Percentiles rank a stretch among this genome's conserved stretches.
Conservation (phyloP, 2,329 filamentous ascomycete genomes). For the Allantophomopsis lycopodina region DNA sequence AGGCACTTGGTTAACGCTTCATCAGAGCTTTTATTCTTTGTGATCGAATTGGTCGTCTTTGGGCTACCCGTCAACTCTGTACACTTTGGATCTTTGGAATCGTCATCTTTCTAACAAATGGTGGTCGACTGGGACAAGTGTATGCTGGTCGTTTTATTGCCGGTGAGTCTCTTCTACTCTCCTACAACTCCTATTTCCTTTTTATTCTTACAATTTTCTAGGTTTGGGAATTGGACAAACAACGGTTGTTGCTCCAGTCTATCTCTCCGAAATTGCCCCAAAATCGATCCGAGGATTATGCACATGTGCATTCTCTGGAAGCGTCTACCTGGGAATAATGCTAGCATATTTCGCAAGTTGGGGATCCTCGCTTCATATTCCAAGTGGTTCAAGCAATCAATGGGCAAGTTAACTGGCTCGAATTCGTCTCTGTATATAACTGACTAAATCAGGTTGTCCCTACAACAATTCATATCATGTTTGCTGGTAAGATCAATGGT, state of each 20-base stretch:
- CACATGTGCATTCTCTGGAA: conserved; percentile 55
- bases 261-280: conserved; percentile 60
- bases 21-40: conserved; percentile 36
- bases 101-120: conserved; percentile 40
- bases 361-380: conserved; percentile 36
- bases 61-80: conserved; percentile 45
- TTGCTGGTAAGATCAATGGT: conserved; percentile 29
- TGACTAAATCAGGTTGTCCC: conserved; percentile 43
- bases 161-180: conserved; percentile 18
- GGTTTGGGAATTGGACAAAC: conserved; percentile 46
- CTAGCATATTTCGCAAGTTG: conserved; percentile 68
- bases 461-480: conserved; percentile 65
- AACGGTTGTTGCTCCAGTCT: conserved; percentile 54
- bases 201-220: neutral
- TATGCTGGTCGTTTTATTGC: conserved; percentile 55
- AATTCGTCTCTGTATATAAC: neutral
- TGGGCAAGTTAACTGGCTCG: conserved; percentile 23
- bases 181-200: conserved; percentile 14
- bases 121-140: conserved; percentile 39
- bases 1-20: too few species aligned
- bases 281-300: conserved; percentile 59
- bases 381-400: conserved; percentile 28
- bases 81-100: conserved; percentile 43
- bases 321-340: conserved; percentile 68
- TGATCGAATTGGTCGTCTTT: conserved; percentile 47